Evolutionary conservation across 176 grass and related monocot species (phyloP).

Genomic region (Musa beccarii): DNA sequence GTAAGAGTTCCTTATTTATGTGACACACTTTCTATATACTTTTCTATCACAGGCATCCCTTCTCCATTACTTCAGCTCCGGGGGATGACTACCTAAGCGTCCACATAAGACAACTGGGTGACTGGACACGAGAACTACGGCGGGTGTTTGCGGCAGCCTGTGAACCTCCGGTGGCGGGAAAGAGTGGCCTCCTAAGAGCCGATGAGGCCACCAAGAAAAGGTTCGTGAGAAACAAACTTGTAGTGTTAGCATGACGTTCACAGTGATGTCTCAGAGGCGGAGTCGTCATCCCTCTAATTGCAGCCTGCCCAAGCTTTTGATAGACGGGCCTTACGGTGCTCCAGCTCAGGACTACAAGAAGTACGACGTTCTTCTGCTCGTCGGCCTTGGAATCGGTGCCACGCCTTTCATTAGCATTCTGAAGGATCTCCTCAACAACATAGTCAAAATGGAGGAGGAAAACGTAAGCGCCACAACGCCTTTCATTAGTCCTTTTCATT

Average conservation of each 20-base stretch:
- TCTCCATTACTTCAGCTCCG: slow-evolving; percentile 96
- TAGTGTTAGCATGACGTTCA: neutral
- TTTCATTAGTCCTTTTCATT: slow-evolving; percentile 13
- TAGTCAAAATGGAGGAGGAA: slow-evolving; percentile 86
- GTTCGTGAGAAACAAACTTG: slow-evolving; percentile 24
- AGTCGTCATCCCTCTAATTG: slow-evolving; percentile 20
- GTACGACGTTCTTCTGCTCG: slow-evolving; percentile 92
- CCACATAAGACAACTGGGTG: slow-evolving; percentile 91
- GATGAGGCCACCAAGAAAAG: slow-evolving; percentile 87
- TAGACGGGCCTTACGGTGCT: slow-evolving; percentile 93
- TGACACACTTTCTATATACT: neutral
- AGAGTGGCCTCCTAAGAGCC: slow-evolving; percentile 89
- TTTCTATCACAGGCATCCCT: slow-evolving; percentile 66
- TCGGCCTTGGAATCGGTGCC: slow-evolving; percentile 95
- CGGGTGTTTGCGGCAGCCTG: slow-evolving; percentile 82
- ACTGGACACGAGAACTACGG: slow-evolving; percentile 92
- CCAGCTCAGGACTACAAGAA: slow-evolving; percentile 95
- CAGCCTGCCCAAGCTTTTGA: slow-evolving; percentile 94
- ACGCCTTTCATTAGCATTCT: slow-evolving; percentile 99
- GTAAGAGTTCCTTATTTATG: no score
- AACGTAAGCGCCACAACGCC: slow-evolving; percentile 35
- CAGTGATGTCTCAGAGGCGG: neutral
- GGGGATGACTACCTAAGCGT: slow-evolving; percentile 88
- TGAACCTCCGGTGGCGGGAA: slow-evolving; percentile 72
- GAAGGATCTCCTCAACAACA: slow-evolving; percentile 96